A percentile compares a stretch with the other conserved stretches of the same genome.
Evolutionary conservation across 2,329 filamentous ascomycete genomes (phyloP).

Genomic region (Sporothrix phasma): DNA sequence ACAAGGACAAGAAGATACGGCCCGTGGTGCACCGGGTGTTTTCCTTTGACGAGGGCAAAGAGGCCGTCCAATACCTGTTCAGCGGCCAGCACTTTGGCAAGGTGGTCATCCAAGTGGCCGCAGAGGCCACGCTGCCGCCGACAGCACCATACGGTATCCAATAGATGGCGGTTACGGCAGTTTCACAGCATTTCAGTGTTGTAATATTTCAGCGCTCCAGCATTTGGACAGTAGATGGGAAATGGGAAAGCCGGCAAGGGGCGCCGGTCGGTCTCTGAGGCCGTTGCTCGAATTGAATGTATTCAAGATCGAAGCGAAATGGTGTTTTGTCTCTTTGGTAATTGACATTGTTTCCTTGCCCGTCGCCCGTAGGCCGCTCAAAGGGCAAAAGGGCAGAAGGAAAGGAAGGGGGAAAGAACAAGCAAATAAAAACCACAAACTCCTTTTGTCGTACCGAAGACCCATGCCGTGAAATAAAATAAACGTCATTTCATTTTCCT

Average conservation of each 20-base stretch:
- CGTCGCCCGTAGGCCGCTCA: not conserved
- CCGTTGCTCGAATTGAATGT: slow-evolving; percentile 51
- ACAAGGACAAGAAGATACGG: slow-evolving; percentile 29
- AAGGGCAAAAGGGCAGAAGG: not conserved
- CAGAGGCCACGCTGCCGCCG: slow-evolving; percentile 1
- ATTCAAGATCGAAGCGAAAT: slow-evolving; percentile 40
- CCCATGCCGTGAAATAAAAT: slow-evolving; percentile 9
- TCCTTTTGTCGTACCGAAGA: slow-evolving; percentile 11
- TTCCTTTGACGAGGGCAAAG: slow-evolving; percentile 30
- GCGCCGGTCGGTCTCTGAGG: slow-evolving; percentile 65
- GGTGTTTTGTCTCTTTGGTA: slow-evolving; percentile 30
- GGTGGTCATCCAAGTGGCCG: slow-evolving; percentile 32
- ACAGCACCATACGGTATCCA: no score
- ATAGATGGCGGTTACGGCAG: no score
- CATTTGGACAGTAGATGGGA: not conserved
- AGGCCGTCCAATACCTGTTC: slow-evolving; percentile 41
- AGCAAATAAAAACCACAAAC: slow-evolving; percentile 8
- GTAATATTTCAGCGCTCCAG: no score
- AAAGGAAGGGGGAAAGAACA: not conserved
- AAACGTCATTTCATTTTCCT: not conserved
- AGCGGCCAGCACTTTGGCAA: slow-evolving; percentile 46
- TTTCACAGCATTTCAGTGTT: no score
- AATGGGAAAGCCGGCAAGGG: slow-evolving; percentile 49
- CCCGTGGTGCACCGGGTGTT: slow-evolving; percentile 37
- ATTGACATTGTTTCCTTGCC: slow-evolving; percentile 1